These are phyloP conservation scores for Eucalyptus regnans DNA, from an alignment of 345 rosid genomes.

Conservation along the genomic window DNA sequence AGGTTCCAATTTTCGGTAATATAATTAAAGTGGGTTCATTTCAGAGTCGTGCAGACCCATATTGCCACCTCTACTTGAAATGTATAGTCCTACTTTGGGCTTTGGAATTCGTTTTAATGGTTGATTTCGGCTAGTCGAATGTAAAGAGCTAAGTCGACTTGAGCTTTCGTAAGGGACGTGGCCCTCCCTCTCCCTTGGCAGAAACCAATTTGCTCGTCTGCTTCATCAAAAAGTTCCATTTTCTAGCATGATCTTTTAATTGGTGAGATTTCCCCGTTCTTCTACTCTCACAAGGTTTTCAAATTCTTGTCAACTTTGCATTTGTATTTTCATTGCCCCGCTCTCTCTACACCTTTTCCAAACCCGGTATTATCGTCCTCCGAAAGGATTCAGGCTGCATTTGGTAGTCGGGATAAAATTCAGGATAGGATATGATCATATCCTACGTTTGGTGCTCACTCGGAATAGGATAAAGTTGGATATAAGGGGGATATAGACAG, in stretches of 20 bases:
- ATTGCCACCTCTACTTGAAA: not conserved
- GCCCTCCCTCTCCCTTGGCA: not conserved
- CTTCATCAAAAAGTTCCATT: not conserved
- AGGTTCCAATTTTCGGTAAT: too few relatives aligned
- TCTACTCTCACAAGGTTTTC: not conserved
- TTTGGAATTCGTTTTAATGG: not conserved
- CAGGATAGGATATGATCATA: too few relatives aligned
- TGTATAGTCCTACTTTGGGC: not conserved
- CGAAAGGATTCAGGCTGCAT: too few relatives aligned
- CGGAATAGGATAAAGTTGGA: too few relatives aligned
- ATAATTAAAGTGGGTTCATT: too few relatives aligned
- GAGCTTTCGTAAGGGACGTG: not conserved
- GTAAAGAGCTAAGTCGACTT: not conserved
- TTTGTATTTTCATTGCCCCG: not conserved
- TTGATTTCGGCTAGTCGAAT: fast-evolving
- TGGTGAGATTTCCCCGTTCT: fast-evolving
- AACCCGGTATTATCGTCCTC: not conserved
- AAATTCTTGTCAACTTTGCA: not conserved
- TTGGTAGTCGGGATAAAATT: too few relatives aligned
- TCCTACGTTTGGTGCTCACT: too few relatives aligned
- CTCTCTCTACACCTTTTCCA: not conserved
- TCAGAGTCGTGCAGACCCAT: too few relatives aligned
- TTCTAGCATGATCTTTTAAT: not conserved
- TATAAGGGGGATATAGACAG: too few relatives aligned
- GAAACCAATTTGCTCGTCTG: not conserved